These are phyloP conservation scores for Fusarium chlamydosporum DNA, from an alignment of 2,329 filamentous ascomycete species.

Conservation along the genomic window DNA sequence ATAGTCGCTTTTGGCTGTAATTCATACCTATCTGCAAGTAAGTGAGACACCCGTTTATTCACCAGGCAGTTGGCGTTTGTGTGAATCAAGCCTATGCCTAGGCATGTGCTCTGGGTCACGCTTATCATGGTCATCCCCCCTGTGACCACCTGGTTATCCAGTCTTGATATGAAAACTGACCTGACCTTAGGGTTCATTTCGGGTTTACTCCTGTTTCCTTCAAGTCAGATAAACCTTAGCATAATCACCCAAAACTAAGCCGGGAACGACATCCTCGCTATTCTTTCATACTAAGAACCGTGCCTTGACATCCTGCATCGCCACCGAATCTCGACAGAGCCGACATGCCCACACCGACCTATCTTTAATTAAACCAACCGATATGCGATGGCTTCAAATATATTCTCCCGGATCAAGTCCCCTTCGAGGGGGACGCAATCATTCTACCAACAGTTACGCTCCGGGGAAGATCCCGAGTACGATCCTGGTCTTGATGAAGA, in stretches of 20 bases:
- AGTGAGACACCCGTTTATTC: background rate
- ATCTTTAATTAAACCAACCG: conserved; percentile 24
- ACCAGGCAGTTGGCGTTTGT: background rate
- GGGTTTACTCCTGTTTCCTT: background rate
- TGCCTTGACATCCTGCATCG: background rate
- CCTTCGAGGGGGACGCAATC: conserved; percentile 54
- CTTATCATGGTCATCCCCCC: conserved; percentile 46
- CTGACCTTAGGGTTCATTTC: background rate
- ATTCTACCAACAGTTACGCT: conserved; percentile 66
- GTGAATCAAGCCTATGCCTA: background rate
- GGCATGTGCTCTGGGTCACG: conserved; percentile 48
- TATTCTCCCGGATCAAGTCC: conserved; percentile 61
- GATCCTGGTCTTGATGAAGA: conserved; percentile 65
- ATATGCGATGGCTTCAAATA: conserved; percentile 61
- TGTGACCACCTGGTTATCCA: conserved; percentile 27
- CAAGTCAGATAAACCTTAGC: too few relatives aligned
- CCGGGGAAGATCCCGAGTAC: conserved; percentile 59
- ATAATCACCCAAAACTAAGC: background rate
- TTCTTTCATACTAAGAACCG: background rate
- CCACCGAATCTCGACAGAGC: conserved; percentile 6
- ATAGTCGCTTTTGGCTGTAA: background rate
- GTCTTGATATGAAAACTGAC: conserved; percentile 3
- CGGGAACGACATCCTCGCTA: background rate
- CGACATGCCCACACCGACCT: conserved; percentile 37
- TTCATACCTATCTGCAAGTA: background rate